Evolutionary conservation across 2,329 filamentous ascomycete species (phyloP), one percentile per base, ranked within the genome.

Genomic region (Pseudogymnoascus sp.): DNA sequence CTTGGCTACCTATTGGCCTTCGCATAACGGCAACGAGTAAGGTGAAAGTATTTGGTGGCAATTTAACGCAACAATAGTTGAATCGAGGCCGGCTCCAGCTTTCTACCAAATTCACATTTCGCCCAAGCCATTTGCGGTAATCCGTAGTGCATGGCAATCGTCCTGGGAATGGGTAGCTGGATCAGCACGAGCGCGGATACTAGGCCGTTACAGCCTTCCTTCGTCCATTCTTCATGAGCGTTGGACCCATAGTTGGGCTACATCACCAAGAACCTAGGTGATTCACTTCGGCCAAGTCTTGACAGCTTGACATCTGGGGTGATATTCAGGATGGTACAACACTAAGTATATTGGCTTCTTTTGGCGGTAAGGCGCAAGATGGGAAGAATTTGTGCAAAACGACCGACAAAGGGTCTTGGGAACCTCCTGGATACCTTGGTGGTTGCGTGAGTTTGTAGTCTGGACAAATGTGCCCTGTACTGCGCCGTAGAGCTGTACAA

Each of bases 111-210:
- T 33, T 52, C n/a, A 18, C 8, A 19, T 19, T 52, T 52, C 26
- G 26, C n/a, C 26, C 45, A 52, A 19, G 6, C 45, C 45, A 52
- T 18, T 30, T 52, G 45, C 8, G n/a, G 45, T 12, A 52, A 18
- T 30, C 45, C 26, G 45, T 18, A 30, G 45, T 13, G 15, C 26
- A 52, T 19, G 26, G 26, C 2, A 52, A 33, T 30, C 15, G 9
- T 30, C 45, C 8, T 52, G 15, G 9, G 23, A 52, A 30, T 10
- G 19, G 45, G 15, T 12, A 52, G 45, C 45, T 33, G 18, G 9
- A 52, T 52, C 45, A 52, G 45, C 28, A 52, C 19, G 23, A 52
- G 45, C 45, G 45, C 45, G 26, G 45, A 52, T 52, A 52, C 45
- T 19, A 52, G 19, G 19, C 45, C 15, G 26, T 52, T 52, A 52